Evolutionary conservation across 2,329 filamentous ascomycete genomes (phyloP).

Genomic region (Hypoxylon sp.): DNA sequence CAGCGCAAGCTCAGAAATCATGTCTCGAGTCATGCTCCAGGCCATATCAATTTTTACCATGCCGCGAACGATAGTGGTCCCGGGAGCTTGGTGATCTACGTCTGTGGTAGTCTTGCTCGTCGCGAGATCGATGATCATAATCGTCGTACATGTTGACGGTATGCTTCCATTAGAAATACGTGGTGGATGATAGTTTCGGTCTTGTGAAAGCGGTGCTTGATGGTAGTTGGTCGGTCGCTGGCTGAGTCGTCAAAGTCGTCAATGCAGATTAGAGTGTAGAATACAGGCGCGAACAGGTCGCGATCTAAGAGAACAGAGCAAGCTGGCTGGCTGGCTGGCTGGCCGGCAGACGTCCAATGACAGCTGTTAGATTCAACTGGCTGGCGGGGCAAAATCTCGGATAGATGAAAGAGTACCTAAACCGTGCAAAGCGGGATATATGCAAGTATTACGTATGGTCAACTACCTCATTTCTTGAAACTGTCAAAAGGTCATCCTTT

Average conservation of each 20-base stretch:
- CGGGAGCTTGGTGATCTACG: slow-evolving; percentile 43
- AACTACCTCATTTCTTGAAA: too few species aligned
- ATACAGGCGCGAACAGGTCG: too few species aligned
- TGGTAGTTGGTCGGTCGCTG: too few species aligned
- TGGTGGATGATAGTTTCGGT: too few species aligned
- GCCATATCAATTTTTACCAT: slow-evolving; percentile 49
- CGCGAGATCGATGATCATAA: slow-evolving; percentile 41
- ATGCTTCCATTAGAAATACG: not conserved
- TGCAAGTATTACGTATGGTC: not conserved
- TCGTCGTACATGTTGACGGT: slow-evolving; percentile 45
- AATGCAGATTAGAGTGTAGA: too few species aligned
- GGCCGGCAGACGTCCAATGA: too few species aligned
- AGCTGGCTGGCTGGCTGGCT: too few species aligned
- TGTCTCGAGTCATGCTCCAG: slow-evolving; percentile 41
- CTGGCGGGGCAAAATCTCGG: not conserved
- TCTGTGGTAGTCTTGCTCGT: slow-evolving; percentile 41
- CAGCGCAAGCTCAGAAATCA: slow-evolving; percentile 44
- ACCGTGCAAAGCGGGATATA: not conserved
- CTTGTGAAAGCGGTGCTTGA: too few species aligned
- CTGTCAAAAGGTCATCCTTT: too few species aligned
- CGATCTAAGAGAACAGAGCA: too few species aligned
- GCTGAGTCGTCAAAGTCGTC: too few species aligned
- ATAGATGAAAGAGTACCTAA: not conserved
- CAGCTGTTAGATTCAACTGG: too few species aligned
- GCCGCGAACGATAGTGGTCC: slow-evolving; percentile 47